phyloP scores from a whole-genome alignment of 768 basidiomycete genomes.

The Pulveroboletus sp. region DNA sequence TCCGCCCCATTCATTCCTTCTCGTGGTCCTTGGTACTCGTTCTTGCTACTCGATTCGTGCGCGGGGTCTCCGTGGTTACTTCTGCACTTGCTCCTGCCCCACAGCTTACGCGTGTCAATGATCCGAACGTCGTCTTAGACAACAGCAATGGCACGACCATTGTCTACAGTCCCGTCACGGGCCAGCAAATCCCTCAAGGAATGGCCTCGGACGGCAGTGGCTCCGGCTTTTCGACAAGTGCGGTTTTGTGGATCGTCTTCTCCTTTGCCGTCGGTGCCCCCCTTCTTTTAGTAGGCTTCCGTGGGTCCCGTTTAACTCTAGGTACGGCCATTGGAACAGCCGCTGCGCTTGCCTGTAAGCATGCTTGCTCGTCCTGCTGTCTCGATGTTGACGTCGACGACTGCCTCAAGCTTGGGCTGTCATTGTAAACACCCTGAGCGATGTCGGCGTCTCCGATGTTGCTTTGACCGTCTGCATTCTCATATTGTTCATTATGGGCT shows the following conservation, averaged over 20 bases:
- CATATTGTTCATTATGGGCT: conserved; percentile 46
- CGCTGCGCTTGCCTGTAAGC: conserved; percentile 42
- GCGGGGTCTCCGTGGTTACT: conserved; percentile 6
- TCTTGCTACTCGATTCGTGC: conserved; percentile 8
- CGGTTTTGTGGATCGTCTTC: conserved; percentile 56
- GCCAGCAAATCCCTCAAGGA: conserved; percentile 46
- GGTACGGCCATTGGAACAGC: conserved; percentile 52
- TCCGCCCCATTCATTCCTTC: conserved; percentile 18
- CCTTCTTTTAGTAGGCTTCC: conserved; percentile 51
- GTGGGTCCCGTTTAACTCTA: conserved; percentile 52
- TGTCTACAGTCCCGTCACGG: conserved; percentile 44
- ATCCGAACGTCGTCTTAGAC: conserved; percentile 29
- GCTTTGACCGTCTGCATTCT: conserved; percentile 47
- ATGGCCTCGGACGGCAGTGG: conserved; percentile 58
- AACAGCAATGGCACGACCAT: conserved; percentile 32
- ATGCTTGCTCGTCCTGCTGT: neutral
- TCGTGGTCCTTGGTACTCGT: conserved; percentile 11
- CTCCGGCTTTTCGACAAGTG: conserved; percentile 40
- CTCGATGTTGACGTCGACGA: neutral
- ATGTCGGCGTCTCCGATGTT: conserved; percentile 47
- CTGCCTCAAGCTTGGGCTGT: conserved; percentile 53
- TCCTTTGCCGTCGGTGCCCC: conserved; percentile 48
- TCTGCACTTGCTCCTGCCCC: conserved; percentile 2
- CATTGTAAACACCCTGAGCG: conserved; percentile 50
- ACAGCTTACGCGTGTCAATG: conserved; percentile 21